These are phyloP conservation scores for Monilinia aucupariae DNA, from an alignment of 2,329 filamentous ascomycete genomes.

Conservation along the genomic window DNA sequence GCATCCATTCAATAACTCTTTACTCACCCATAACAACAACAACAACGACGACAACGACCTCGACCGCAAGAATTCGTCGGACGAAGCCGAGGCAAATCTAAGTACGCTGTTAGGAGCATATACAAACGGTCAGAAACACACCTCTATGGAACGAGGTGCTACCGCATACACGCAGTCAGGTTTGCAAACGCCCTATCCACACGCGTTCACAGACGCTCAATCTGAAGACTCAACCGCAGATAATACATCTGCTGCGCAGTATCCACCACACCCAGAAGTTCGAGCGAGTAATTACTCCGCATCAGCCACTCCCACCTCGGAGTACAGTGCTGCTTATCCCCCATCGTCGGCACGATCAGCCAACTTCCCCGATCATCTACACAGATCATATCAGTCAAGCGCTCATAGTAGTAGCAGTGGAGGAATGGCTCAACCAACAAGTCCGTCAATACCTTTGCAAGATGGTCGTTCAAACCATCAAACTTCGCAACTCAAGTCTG, in stretches of 20 bases:
- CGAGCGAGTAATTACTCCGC: slow-evolving; percentile 52
- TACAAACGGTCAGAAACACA: slow-evolving; percentile 29
- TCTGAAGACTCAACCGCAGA: slow-evolving; percentile 85
- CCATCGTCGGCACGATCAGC: slow-evolving; percentile 68
- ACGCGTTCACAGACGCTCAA: slow-evolving; percentile 60
- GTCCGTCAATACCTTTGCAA: slow-evolving; percentile 88
- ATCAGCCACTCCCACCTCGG: slow-evolving; percentile 79
- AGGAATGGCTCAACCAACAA: slow-evolving; percentile 98
- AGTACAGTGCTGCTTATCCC: slow-evolving; percentile 72
- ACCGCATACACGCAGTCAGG: slow-evolving; percentile 81
- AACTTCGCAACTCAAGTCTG: slow-evolving; percentile 78
- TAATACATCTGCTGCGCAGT: slow-evolving; percentile 89
- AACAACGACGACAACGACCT: slow-evolving; percentile 18
- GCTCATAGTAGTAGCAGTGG: slow-evolving; percentile 67
- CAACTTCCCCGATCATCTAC: slow-evolving; percentile 82
- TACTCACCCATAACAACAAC: slow-evolving; percentile 13
- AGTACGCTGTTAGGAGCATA: slow-evolving; percentile 33
- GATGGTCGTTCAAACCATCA: slow-evolving; percentile 70
- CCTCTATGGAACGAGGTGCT: slow-evolving; percentile 56
- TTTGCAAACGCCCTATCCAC: slow-evolving; percentile 71
- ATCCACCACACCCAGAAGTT: slow-evolving; percentile 75
- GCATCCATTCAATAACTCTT: slow-evolving; percentile 24
- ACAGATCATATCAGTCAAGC: slow-evolving; percentile 77
- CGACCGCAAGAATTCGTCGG: slow-evolving; percentile 14
- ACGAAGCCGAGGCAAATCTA: slow-evolving; percentile 31